Conservation (phyloP, 2,329 filamentous ascomycete genomes). For the Tolypocladium amazonense region DNA sequence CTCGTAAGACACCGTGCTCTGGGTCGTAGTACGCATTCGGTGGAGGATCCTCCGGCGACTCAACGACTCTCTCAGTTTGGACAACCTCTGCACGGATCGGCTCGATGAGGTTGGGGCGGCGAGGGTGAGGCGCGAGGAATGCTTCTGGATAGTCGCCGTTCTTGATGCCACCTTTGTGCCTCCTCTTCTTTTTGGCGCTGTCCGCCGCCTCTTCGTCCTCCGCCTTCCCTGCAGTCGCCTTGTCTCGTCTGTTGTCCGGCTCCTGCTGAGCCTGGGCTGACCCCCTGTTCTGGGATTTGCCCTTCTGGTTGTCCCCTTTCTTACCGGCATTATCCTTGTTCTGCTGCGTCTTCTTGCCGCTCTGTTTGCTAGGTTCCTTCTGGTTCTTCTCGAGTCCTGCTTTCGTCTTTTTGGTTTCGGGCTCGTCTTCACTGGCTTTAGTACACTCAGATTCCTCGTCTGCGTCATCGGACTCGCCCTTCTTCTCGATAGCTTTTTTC, state of each 20-base stretch:
- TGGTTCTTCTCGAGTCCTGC: slow-evolving; percentile 4
- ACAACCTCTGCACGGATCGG: slow-evolving; percentile 38
- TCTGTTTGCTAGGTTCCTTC: slow-evolving; percentile 6
- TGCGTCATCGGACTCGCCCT: slow-evolving; percentile 12
- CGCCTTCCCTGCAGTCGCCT: neutral
- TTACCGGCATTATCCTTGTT: slow-evolving; percentile 6
- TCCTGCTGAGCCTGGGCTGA: neutral
- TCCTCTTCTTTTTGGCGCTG: neutral
- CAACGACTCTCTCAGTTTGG: slow-evolving; percentile 45
- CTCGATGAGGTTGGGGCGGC: slow-evolving; percentile 33
- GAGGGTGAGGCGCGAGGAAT: slow-evolving; percentile 18
- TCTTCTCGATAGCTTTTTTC: slow-evolving; percentile 10
- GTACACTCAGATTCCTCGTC: slow-evolving; percentile 13
- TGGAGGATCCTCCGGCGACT: slow-evolving; percentile 38
- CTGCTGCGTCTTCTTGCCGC: slow-evolving; percentile 6
- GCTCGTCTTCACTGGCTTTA: slow-evolving; percentile 8
- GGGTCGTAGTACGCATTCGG: slow-evolving; percentile 50
- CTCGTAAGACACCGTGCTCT: slow-evolving; percentile 39
- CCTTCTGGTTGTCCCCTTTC: slow-evolving; percentile 2
- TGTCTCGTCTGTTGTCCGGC: neutral
- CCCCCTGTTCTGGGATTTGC: neutral
- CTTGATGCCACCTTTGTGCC: slow-evolving; percentile 5
- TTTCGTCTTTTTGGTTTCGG: neutral
- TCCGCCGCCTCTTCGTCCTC: neutral
- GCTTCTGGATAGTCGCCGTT: slow-evolving; percentile 15